Conservation (phyloP, 2,329 filamentous ascomycete species). For the Penicillium sp. region DNA sequence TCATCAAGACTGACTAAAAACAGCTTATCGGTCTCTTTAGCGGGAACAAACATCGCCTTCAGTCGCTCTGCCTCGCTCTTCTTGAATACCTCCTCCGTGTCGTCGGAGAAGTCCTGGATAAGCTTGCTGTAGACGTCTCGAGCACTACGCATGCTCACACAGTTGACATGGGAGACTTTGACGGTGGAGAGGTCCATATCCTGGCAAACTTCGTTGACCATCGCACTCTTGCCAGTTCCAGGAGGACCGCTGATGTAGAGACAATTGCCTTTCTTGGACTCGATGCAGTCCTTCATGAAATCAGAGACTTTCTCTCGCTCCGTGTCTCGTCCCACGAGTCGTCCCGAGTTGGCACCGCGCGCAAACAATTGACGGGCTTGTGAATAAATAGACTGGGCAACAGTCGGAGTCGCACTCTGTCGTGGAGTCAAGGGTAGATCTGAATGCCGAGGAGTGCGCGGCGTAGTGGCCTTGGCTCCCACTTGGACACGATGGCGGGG, state of each 20-base stretch:
- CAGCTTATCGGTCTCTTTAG: constrained; percentile 50
- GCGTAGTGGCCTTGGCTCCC: constrained; percentile 70
- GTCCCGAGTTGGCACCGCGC: constrained; percentile 70
- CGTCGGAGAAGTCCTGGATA: constrained; percentile 64
- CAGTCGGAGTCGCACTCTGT: constrained; percentile 65
- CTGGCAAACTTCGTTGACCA: constrained; percentile 76
- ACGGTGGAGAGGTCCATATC: constrained; percentile 55
- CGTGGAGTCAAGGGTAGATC: constrained; percentile 40
- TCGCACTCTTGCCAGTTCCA: constrained; percentile 93
- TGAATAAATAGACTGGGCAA: constrained; percentile 76
- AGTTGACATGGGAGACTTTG: constrained; percentile 81
- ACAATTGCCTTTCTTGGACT: constrained; percentile 67
- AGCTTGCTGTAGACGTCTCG: constrained; percentile 81
- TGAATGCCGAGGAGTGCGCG: constrained; percentile 61
- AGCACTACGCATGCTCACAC: constrained; percentile 91
- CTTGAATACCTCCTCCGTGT: constrained; percentile 61
- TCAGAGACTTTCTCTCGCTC: constrained; percentile 63
- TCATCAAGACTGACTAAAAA: constrained; percentile 91
- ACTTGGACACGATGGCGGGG: constrained; percentile 82
- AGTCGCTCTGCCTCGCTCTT: constrained; percentile 67
- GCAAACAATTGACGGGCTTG: constrained; percentile 83
- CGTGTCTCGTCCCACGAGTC: constrained; percentile 73
- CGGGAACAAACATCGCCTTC: constrained; percentile 68
- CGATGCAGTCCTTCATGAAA: constrained; percentile 67
- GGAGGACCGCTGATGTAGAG: constrained; percentile 94